phyloP scores from a whole-genome alignment of 371 early-diverging fungal genomes.

The Rhizopus stolonifer region DNA sequence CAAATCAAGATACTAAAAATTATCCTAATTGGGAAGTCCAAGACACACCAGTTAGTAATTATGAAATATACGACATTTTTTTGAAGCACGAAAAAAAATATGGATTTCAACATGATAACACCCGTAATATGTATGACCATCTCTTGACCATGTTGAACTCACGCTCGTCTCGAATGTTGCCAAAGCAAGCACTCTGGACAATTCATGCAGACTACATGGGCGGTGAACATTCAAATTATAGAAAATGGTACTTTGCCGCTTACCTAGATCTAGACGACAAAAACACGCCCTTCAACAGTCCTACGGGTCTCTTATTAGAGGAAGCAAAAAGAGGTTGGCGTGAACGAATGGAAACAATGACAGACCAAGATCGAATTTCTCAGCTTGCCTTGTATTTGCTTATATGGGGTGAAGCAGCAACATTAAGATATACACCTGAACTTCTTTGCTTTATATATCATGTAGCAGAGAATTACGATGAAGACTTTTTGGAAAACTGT shows the following conservation, averaged over 20 bases:
- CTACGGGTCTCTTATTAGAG: constrained; percentile 34
- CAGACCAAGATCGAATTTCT: constrained; percentile 63
- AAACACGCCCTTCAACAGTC: constrained; percentile 26
- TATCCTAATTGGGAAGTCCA: constrained; percentile 18
- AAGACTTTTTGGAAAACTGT: constrained; percentile 10
- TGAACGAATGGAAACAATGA: constrained; percentile 68
- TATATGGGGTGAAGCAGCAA: constrained; percentile 89
- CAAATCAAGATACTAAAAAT: neutral
- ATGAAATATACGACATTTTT: constrained; percentile 69
- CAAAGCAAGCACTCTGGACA: constrained; percentile 70
- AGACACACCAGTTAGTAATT: constrained; percentile 6
- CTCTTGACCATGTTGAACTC: constrained; percentile 81
- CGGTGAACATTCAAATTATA: constrained; percentile 85
- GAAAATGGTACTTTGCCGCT: constrained; percentile 85
- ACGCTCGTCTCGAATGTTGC: constrained; percentile 78
- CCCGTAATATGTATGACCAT: constrained; percentile 72
- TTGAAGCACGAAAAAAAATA: constrained; percentile 62
- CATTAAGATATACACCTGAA: constrained; percentile 80
- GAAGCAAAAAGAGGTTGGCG: constrained; percentile 76
- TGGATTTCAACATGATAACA: constrained; percentile 80
- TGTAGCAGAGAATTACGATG: constrained; percentile 63
- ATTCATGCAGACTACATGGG: constrained; percentile 87
- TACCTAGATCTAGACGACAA: constrained; percentile 67
- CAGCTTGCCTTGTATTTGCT: constrained; percentile 79
- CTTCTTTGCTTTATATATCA: constrained; percentile 82